phyloP scores from a whole-genome alignment of 2,329 filamentous ascomycete genomes.

The Beauveria varroae region DNA sequence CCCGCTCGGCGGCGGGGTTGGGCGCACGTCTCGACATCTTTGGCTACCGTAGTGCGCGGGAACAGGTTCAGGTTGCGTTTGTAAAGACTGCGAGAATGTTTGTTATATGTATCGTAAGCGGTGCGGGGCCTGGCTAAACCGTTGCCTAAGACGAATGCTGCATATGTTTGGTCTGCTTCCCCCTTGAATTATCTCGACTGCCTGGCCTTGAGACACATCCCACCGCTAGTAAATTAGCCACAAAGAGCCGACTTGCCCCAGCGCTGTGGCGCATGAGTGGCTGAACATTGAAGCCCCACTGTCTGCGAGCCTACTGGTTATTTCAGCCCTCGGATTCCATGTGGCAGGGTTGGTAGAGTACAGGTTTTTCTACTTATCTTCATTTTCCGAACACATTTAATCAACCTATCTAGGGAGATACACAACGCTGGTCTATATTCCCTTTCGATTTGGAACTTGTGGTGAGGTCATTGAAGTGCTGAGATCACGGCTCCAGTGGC shows the following conservation, averaged over 20 bases:
- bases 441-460: neutral
- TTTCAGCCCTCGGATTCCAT: neutral
- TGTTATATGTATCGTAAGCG: neutral
- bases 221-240: slow-evolving; percentile 7
- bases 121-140: slow-evolving; percentile 3
- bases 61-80: neutral
- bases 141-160: slow-evolving; percentile 8
- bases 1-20: slow-evolving; percentile 75
- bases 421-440: too few relatives aligned
- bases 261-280: slow-evolving; percentile 7
- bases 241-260: neutral
- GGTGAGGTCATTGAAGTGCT: neutral
- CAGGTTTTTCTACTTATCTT: neutral
- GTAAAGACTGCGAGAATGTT: neutral
- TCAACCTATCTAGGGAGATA: too few relatives aligned
- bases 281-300: neutral
- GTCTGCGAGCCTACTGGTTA: neutral
- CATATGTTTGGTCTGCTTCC: neutral
- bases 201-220: slow-evolving; percentile 5
- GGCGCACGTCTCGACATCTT: slow-evolving; percentile 72
- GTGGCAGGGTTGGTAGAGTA: too few relatives aligned
- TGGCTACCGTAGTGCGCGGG: slow-evolving; percentile 7
- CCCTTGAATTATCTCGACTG: slow-evolving; percentile 10
- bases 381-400: neutral
- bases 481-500: neutral